Percentiles rank a stretch among this genome's conserved stretches.
phyloP scores from a whole-genome alignment of 2,329 filamentous ascomycete species.

The Zymoseptoria pseudotritici region DNA sequence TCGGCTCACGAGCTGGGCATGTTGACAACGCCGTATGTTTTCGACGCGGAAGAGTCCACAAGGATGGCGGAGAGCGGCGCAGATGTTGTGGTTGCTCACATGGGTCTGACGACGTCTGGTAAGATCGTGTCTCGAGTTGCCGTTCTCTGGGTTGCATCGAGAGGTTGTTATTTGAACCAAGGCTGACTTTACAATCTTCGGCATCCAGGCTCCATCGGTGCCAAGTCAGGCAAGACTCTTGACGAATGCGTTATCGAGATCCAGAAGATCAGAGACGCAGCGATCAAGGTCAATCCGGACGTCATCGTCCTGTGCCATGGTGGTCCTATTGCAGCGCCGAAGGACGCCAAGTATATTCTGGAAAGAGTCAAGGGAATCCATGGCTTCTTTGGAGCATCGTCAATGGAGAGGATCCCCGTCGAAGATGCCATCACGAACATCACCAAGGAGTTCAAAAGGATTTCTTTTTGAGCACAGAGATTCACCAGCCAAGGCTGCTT shows the following conservation, averaged over 20 bases:
- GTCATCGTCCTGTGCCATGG: constrained; percentile 64
- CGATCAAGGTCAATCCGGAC: constrained; percentile 47
- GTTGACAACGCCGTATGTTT: constrained; percentile 64
- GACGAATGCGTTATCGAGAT: constrained; percentile 58
- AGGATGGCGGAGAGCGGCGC: constrained; percentile 59
- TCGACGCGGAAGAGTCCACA: constrained; percentile 53
- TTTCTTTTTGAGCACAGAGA: constrained; percentile 4
- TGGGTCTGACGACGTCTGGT: constrained; percentile 55
- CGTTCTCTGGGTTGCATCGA: no score
- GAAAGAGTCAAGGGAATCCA: constrained; percentile 55
- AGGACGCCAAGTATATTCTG: constrained; percentile 58
- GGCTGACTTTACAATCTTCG: background rate
- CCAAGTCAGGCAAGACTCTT: constrained; percentile 51
- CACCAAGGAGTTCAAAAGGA: constrained; percentile 47
- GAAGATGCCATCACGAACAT: constrained; percentile 57
- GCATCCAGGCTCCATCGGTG: constrained; percentile 56
- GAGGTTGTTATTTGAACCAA: no score
- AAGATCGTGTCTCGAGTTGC: constrained; percentile 24
- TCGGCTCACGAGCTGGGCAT: constrained; percentile 51
- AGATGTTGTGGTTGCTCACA: constrained; percentile 61
- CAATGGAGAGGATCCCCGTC: constrained; percentile 62
- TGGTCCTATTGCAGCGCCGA: constrained; percentile 57
- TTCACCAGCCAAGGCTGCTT: background rate
- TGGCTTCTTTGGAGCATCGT: constrained; percentile 64
- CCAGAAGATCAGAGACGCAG: constrained; percentile 58